Evolutionary conservation across 1,284 basidiomycete species (phyloP), one percentile per base, ranked within the genome.

Genomic region (Wallemia ichthyophaga): DNA sequence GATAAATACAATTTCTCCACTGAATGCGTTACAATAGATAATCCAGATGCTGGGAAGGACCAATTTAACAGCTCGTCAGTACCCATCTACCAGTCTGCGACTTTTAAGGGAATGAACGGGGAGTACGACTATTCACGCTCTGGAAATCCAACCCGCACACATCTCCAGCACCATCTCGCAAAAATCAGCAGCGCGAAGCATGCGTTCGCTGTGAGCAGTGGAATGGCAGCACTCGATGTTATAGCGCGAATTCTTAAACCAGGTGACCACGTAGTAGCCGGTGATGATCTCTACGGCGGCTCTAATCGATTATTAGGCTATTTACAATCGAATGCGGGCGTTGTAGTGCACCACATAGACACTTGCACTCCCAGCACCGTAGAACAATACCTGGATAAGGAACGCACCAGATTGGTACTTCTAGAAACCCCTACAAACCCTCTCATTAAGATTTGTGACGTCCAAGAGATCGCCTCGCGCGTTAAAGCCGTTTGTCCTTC

Each of bases 371-470:
- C 85, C 0, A 65, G 73, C 13, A 73, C 75, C 5, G 71, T 95
- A 37, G 67, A 77, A 25, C 79, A 80, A 1, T 75, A 78, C 65
- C 75, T 88, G 58, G 75, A 76, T 57, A 71, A 78, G 1, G 77
- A 76, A 53, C 83, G 85, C 71, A 85, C 82, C 9, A 78, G 82
- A 59, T 89, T 95, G 85, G 88, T 95, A 48, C 77, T 98, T 37
- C 79, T 99, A 59, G 94, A 99, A 73, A 88, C 84, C 21, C 94
- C 94, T 9, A 98, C 94, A 31, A 99, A 99, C 71, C 94, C 94
- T 21, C 75, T 98, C 31, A 78, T 98, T 64, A 95, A 96, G 72
- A 85, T 99, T 62, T 85, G 82, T 54, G 94, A 98, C 70, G 76
- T 98, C 60, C 81, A 81, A 11, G 74, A 74, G 25, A 86, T 95